These are phyloP conservation scores for Candida pseudoviswanathii DNA, from an alignment of 1,139 yeast species.

Conservation along the genomic window DNA sequence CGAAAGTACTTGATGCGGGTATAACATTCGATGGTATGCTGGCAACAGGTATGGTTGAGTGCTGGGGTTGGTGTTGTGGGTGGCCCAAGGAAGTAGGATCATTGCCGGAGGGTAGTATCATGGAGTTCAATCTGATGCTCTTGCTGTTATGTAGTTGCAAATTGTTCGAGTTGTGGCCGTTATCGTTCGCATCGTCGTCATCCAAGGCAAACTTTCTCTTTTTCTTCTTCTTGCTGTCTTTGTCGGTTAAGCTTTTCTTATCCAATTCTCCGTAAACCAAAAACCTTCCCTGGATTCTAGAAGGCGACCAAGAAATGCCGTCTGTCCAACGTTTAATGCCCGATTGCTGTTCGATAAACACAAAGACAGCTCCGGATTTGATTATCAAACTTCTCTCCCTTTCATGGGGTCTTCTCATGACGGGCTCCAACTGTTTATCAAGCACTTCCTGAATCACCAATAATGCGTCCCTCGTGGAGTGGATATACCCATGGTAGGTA, in stretches of 20 bases:
- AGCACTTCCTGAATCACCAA: conserved; percentile 78
- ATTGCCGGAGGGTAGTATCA: neutral
- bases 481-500: conserved; percentile 77
- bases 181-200: conserved; percentile 13
- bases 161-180: neutral
- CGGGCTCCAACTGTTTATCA: conserved; percentile 61
- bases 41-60: conserved; percentile 1
- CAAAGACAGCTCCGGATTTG: conserved; percentile 78
- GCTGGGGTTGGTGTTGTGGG: neutral
- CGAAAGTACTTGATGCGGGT: conserved; percentile 16
- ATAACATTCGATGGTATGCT: conserved; percentile 13
- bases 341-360: conserved; percentile 78
- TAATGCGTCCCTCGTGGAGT: conserved; percentile 81
- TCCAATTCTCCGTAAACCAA: conserved; percentile 81
- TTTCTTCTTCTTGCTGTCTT: conserved; percentile 35
- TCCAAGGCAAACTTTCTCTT: conserved; percentile 26
- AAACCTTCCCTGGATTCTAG: conserved; percentile 81
- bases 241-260: conserved; percentile 43
- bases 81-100: neutral
- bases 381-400: conserved; percentile 69
- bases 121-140: neutral
- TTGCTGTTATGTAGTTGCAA: neutral
- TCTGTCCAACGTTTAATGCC: conserved; percentile 95
- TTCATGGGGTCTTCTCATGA: conserved; percentile 81
- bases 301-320: conserved; percentile 91